Conservation (phyloP, 805 yeast genomes). For the Yarrowia bubula region DNA sequence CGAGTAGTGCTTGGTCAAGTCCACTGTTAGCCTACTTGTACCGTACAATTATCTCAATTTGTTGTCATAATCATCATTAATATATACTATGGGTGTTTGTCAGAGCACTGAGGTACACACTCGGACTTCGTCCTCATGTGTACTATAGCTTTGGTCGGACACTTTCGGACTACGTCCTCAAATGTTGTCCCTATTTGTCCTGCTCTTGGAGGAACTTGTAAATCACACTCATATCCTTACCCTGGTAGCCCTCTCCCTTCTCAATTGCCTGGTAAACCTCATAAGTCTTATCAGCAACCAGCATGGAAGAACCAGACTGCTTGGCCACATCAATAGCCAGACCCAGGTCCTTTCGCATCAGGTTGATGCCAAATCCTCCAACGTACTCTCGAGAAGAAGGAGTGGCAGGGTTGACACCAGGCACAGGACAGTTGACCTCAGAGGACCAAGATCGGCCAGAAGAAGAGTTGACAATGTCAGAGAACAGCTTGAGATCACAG, state of each 20-base stretch:
- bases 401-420: slow-evolving; percentile 47
- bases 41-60: too few relatives aligned
- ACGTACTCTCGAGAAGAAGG: slow-evolving; percentile 49
- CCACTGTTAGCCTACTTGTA: too few relatives aligned
- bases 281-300: slow-evolving; percentile 34
- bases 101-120: too few relatives aligned
- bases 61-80: background rate
- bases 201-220: slow-evolving; percentile 34
- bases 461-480: slow-evolving; percentile 51
- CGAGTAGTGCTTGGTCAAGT: too few relatives aligned
- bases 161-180: too few relatives aligned
- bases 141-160: too few relatives aligned
- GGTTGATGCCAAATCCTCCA: slow-evolving; percentile 46
- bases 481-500: slow-evolving; percentile 47
- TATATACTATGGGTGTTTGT: background rate
- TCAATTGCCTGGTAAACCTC: slow-evolving; percentile 34
- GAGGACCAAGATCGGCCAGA: slow-evolving; percentile 57
- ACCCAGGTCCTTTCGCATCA: slow-evolving; percentile 45
- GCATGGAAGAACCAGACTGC: slow-evolving; percentile 31
- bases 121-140: too few relatives aligned
- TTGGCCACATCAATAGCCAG: slow-evolving; percentile 39
- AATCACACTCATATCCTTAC: slow-evolving; percentile 36
- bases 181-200: background rate
- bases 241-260: slow-evolving; percentile 27
- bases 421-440: slow-evolving; percentile 54